A percentile compares a stretch with the other conserved stretches of the same genome.
These are phyloP conservation scores for Talaromyces adpressus DNA, from an alignment of 495 filamentous ascomycete genomes.

Conservation along the genomic window DNA sequence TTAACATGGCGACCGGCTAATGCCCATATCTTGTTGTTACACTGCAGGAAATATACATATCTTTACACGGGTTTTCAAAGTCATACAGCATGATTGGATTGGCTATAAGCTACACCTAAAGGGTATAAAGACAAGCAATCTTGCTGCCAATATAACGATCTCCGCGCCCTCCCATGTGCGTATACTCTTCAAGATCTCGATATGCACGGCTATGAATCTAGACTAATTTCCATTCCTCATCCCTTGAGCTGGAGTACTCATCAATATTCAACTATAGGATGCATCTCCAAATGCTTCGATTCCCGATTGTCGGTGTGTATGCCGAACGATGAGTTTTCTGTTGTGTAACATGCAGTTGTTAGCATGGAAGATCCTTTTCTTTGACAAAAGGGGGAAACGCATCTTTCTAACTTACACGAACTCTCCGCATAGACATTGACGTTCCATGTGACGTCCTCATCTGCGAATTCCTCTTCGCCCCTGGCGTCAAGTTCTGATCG, in stretches of 20 bases:
- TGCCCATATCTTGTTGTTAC: not conserved
- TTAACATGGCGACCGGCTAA: not conserved
- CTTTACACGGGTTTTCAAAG: not conserved
- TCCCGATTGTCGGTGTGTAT: not conserved
- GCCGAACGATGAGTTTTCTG: not conserved
- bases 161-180: not conserved
- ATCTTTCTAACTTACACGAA: not conserved
- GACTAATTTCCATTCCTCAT: not conserved
- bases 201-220: not conserved
- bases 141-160: not conserved
- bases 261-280: not conserved
- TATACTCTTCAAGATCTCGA: not conserved
- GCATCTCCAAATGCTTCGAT: not conserved
- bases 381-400: not conserved
- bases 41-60: not conserved
- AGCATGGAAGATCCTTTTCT: not conserved
- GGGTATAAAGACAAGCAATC: not conserved
- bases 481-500: not conserved
- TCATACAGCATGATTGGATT: not conserved
- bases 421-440: not conserved
- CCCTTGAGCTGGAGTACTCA: not conserved
- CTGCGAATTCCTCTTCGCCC: not conserved
- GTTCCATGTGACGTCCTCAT: not conserved
- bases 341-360: not conserved
- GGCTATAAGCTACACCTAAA: not conserved